Base-by-base conservation (phyloP, 2,329 filamentous ascomycete species). In the Didymella pinodella region DNA sequence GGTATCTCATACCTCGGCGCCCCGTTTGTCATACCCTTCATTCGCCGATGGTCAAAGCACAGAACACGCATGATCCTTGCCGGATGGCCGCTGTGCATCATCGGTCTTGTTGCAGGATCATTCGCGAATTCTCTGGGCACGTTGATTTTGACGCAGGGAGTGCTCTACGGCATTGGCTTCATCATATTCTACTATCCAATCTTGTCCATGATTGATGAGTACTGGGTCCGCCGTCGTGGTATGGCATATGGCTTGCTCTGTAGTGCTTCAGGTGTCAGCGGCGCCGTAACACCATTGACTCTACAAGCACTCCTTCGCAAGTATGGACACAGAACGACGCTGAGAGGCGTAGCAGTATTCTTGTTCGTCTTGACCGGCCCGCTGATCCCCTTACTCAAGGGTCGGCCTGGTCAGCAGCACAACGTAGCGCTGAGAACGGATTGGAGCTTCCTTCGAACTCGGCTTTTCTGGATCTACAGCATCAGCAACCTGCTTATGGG, bases 191-290 rank as follows among this genome's bases (percentile, higher is more conserved):
- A 77, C 63, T 83, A 67, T 36, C 81, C 80, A 0, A 75, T 77
- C 2, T 76, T 82, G 22, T 63, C 78, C 4, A 80, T 79, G 61
- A 68, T 84, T 18, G 81, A 84, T 48, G 81, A 84, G 65, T 87
- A 67, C 76, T 85, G 84, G 65, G 70, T 84, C n/a, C 68, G 67
- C 12, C 69, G 77, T n/a, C 81, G 82, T 59, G 82, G 82, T 0
- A 72, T 85, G 29, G 83, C 82, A 0, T 81, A 79, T 65, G 82
- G 83, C 0, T 73, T 82, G 12, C 79, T 84, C 59, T 68, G 77
- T 67, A 59, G 74, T 74, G 59, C 77, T 0, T 78, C 77, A 20
- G 82, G 81, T 0, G 68, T 77, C 4, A 76, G 76, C 0, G 81
- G 81, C 1, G 73, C 77, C 2, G 69, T 79, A 2, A 75, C 82